A percentile compares a stretch with the other conserved stretches of the same genome.
phyloP scores from a whole-genome alignment of 306 rosid species.

The Cucumis sativus region Cucumber_9930_V3 NC_026656.2:11966001-11966500 shows the following conservation, averaged over 20 bases:
- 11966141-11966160: too few relatives aligned
- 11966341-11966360: background rate
- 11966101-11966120: too few relatives aligned
- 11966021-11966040: too few relatives aligned
- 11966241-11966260: background rate
- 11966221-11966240: background rate
- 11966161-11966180: too few relatives aligned
- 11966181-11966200: background rate
- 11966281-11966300: background rate
- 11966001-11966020: too few relatives aligned
- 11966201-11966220: background rate
- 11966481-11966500: constrained; percentile 57
- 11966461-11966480: constrained; percentile 58
- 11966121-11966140: too few relatives aligned
- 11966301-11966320: background rate
- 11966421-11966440: constrained; percentile 1
- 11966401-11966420: background rate
- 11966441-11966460: constrained; percentile 2
- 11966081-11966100: too few relatives aligned
- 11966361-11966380: background rate
- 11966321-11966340: background rate
- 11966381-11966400: background rate
- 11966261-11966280: background rate
- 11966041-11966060: too few relatives aligned
- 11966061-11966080: too few relatives aligned